These are phyloP conservation scores for Bertia moriformis DNA, from an alignment of 2,329 filamentous ascomycete species.

Conservation along the genomic window DNA sequence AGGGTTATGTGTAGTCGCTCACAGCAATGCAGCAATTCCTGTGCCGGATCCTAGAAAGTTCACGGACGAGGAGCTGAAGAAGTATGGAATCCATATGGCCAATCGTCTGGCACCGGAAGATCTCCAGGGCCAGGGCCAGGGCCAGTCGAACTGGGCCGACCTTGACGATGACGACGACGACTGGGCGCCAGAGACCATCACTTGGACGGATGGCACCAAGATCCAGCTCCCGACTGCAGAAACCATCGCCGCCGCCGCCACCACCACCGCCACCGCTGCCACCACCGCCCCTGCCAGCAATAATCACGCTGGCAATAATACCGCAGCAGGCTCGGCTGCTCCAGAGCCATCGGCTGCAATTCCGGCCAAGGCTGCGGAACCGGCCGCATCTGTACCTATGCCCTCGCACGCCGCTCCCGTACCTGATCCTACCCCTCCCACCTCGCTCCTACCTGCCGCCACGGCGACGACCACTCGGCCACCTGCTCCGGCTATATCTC, in stretches of 20 bases:
- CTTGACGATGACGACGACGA: constrained; percentile 81
- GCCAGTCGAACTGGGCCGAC: constrained; percentile 76
- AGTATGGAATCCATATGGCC: constrained; percentile 75
- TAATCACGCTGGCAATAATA: constrained; percentile 10
- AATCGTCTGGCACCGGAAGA: constrained; percentile 66
- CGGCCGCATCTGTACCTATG: no score
- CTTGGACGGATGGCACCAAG: constrained; percentile 80
- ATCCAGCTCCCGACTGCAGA: constrained; percentile 58
- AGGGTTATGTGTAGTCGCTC: constrained; percentile 3
- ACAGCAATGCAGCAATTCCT: constrained; percentile 40
- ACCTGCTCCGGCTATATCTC: neutral
- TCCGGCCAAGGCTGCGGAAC: constrained; percentile 2
- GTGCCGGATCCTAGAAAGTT: constrained; percentile 65
- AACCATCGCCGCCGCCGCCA: no score
- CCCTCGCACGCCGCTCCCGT: constrained; percentile 3
- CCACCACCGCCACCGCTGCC: constrained; percentile 9
- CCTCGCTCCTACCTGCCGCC: constrained; percentile 23
- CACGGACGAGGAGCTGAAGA: constrained; percentile 75
- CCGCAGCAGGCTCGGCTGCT: constrained; percentile 12
- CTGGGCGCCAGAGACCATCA: constrained; percentile 72
- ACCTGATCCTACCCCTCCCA: constrained; percentile 7
- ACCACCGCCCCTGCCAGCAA: no score
- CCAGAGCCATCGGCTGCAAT: constrained; percentile 10
- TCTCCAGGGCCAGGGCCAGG: no score
- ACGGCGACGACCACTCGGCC: constrained; percentile 4